A percentile compares a stretch with the other conserved stretches of the same genome.
Evolutionary conservation across 371 early-diverging fungal genomes (phyloP).

Genomic region (Mucor plumbeus): DNA sequence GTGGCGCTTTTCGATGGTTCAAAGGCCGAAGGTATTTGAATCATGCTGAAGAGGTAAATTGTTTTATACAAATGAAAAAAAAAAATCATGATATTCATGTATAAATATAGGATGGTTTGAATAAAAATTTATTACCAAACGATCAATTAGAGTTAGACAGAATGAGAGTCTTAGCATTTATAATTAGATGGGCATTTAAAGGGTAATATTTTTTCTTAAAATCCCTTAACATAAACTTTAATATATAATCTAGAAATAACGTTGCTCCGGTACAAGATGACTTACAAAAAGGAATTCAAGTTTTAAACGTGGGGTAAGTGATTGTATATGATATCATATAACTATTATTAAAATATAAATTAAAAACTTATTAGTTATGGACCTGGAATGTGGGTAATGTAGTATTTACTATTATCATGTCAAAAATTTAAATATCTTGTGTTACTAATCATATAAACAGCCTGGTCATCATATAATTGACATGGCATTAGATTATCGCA

Average conservation of each 20-base stretch:
- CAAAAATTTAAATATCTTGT: background rate
- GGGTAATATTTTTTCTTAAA: conserved; percentile 22
- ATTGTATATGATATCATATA: no score
- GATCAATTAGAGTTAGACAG: conserved; percentile 39
- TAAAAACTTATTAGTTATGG: conserved; percentile 21
- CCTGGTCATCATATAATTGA: conserved; percentile 39
- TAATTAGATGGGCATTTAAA: conserved; percentile 39
- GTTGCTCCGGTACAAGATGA: conserved; percentile 31
- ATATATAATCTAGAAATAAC: conserved; percentile 18
- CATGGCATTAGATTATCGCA: conserved; percentile 33
- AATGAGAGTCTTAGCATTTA: conserved; percentile 30
- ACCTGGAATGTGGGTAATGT: conserved; percentile 42
- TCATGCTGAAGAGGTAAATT: conserved; percentile 11
- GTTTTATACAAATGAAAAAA: background rate
- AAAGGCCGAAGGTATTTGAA: conserved; percentile 25
- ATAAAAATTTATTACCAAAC: conserved; percentile 25
- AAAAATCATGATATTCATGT: background rate
- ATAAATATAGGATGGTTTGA: conserved; percentile 9
- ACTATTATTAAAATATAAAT: background rate
- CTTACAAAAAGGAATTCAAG: conserved; percentile 28
- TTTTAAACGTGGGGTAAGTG: conserved; percentile 35
- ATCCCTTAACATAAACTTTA: background rate
- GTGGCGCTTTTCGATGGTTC: conserved; percentile 39
- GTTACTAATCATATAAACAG: conserved; percentile 7
- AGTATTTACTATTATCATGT: background rate